Conservation (phyloP, 129 eudicot species). For the Centrapalus pauciflorus region DNA sequence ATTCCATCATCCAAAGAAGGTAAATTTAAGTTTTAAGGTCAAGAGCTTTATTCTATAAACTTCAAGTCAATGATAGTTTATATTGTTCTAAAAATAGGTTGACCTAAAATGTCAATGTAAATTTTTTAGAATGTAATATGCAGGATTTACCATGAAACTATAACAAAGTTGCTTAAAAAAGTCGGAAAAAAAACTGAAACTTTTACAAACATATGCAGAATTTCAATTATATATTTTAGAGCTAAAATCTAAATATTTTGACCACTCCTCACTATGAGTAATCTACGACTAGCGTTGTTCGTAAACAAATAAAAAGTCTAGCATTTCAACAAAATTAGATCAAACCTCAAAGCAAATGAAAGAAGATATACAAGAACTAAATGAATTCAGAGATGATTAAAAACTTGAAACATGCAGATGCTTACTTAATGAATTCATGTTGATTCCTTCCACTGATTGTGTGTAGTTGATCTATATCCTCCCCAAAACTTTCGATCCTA, state of each 20-base stretch:
- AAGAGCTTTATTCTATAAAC: neutral
- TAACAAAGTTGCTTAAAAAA: neutral
- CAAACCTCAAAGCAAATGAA: neutral
- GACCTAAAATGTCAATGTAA: neutral
- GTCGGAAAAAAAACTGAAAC: neutral
- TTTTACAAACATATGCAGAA: neutral
- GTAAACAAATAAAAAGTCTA: neutral
- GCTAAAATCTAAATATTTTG: neutral
- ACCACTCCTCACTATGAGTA: neutral
- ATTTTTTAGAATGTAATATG: too few relatives aligned
- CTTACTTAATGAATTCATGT: conserved; percentile 29
- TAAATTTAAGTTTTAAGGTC: neutral
- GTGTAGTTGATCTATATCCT: conserved; percentile 4
- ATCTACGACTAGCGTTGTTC: neutral
- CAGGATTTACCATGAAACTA: too few relatives aligned
- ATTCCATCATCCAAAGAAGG: neutral
- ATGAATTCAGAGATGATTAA: neutral
- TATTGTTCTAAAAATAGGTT: neutral
- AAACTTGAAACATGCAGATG: neutral
- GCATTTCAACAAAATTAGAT: neutral
- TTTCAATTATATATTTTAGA: neutral
- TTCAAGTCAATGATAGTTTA: neutral
- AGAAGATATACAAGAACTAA: neutral
- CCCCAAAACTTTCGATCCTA: conserved; percentile 1
- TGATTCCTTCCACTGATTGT: conserved; percentile 9